phyloP scores from a whole-genome alignment of 345 rosid genomes.

The Eucalyptus shirleyi region DNA sequence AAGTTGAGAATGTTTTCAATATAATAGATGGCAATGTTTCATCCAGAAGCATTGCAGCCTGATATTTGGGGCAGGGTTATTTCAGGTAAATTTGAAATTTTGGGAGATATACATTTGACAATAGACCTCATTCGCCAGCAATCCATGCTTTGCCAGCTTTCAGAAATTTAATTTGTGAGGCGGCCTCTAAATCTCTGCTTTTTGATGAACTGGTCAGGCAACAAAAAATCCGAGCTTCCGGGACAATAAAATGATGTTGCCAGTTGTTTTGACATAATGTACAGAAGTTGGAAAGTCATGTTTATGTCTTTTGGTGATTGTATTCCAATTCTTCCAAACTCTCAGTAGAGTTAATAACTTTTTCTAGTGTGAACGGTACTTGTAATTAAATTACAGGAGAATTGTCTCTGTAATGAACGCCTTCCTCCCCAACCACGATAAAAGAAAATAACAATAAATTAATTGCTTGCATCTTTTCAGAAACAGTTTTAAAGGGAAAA shows the following conservation, averaged over 20 bases:
- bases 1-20: background rate
- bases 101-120: background rate
- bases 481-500: background rate
- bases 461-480: background rate
- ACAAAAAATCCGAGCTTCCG: no score
- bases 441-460: background rate
- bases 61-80: background rate
- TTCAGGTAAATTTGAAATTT: background rate
- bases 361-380: background rate
- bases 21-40: background rate
- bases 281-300: background rate
- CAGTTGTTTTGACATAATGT: background rate
- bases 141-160: background rate
- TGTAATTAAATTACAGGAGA: background rate
- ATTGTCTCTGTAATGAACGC: background rate
- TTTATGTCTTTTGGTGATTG: background rate
- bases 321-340: background rate
- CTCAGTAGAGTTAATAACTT: background rate
- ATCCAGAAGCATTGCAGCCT: background rate
- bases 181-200: background rate
- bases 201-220: background rate
- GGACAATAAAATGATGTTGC: background rate
- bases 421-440: background rate
- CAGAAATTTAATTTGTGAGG: background rate
- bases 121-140: background rate